These are phyloP conservation scores for Pyrenochaeta sp. DNA, from an alignment of 2,329 filamentous ascomycete species.

Conservation along the genomic window DNA sequence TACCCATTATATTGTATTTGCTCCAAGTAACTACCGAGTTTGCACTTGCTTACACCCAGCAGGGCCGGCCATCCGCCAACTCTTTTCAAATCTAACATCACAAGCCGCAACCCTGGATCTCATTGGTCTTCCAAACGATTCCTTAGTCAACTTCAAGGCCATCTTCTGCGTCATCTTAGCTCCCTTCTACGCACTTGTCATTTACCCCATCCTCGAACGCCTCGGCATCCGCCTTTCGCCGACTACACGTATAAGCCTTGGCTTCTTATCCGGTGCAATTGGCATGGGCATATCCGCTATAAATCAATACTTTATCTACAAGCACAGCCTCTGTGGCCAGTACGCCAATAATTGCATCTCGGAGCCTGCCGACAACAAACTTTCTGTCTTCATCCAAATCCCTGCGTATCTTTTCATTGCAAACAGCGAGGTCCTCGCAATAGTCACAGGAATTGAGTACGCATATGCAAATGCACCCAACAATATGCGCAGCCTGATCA, in stretches of 20 bases:
- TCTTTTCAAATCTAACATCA: conserved; percentile 58
- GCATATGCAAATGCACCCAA: conserved; percentile 75
- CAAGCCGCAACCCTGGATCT: conserved; percentile 62
- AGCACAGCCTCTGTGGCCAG: conserved; percentile 55
- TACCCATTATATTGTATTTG: conserved; percentile 55
- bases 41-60: background rate
- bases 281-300: conserved; percentile 66
- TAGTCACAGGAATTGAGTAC: conserved; percentile 73
- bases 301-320: conserved; percentile 65
- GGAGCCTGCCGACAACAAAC: conserved; percentile 31
- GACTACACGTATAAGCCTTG: conserved; percentile 75
- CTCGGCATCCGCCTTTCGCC: conserved; percentile 72
- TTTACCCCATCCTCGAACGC: conserved; percentile 74
- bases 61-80: background rate
- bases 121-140: conserved; percentile 75
- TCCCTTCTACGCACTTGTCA: conserved; percentile 66
- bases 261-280: conserved; percentile 72
- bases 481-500: conserved; percentile 60
- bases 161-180: conserved; percentile 79
- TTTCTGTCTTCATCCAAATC: conserved; percentile 63
- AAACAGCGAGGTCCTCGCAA: conserved; percentile 67
- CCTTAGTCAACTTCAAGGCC: conserved; percentile 78
- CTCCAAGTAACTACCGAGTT: conserved; percentile 61
- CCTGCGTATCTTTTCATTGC: conserved; percentile 63
- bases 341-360: conserved; percentile 46